A percentile compares a stretch with the other conserved stretches of the same genome.
phyloP scores from a whole-genome alignment of 495 filamentous ascomycete genomes.

The Aspergillus coremiiformis region DNA sequence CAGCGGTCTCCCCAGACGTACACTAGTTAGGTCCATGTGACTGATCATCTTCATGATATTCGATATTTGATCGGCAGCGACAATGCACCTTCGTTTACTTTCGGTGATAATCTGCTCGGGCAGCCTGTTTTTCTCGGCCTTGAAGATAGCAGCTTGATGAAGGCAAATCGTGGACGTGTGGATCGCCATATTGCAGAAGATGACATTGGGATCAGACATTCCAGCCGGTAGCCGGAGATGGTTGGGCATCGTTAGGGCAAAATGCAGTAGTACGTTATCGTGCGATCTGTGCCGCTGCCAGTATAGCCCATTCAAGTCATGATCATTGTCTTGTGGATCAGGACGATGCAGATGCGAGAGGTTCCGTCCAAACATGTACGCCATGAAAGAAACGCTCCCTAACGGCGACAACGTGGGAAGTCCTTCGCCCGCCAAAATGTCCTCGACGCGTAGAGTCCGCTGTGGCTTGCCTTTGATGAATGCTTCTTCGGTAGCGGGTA shows the following conservation, averaged over 20 bases:
- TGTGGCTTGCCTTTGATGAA: slow-evolving; percentile 73
- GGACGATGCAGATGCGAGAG: slow-evolving; percentile 90
- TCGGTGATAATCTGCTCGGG: slow-evolving; percentile 71
- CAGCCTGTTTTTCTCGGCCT: slow-evolving; percentile 83
- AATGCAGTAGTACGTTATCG: slow-evolving; percentile 85
- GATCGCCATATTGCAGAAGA: slow-evolving; percentile 95
- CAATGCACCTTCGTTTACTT: slow-evolving; percentile 87
- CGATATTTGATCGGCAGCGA: slow-evolving; percentile 90
- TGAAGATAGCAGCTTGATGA: slow-evolving; percentile 96
- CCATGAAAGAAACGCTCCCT: slow-evolving; percentile 74
- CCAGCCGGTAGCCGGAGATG: slow-evolving; percentile 74
- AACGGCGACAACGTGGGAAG: slow-evolving; percentile 67
- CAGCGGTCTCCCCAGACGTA: slow-evolving; percentile 43
- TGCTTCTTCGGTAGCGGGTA: slow-evolving; percentile 81
- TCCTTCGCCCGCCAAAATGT: slow-evolving; percentile 66
- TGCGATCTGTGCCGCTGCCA: slow-evolving; percentile 89
- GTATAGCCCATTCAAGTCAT: slow-evolving; percentile 88
- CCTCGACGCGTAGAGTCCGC: slow-evolving; percentile 57
- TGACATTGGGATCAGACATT: slow-evolving; percentile 71
- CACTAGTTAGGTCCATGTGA: slow-evolving; percentile 75
- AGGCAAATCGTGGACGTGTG: slow-evolving; percentile 96
- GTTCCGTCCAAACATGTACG: slow-evolving; percentile 89
- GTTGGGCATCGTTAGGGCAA: slow-evolving; percentile 73
- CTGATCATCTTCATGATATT: slow-evolving; percentile 93
- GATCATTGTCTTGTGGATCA: slow-evolving; percentile 69